Percentiles rank a stretch among this genome's conserved stretches.
Evolutionary conservation across 2,329 filamentous ascomycete genomes (phyloP).

Genomic region (Microcyclospora tardicrescens): DNA sequence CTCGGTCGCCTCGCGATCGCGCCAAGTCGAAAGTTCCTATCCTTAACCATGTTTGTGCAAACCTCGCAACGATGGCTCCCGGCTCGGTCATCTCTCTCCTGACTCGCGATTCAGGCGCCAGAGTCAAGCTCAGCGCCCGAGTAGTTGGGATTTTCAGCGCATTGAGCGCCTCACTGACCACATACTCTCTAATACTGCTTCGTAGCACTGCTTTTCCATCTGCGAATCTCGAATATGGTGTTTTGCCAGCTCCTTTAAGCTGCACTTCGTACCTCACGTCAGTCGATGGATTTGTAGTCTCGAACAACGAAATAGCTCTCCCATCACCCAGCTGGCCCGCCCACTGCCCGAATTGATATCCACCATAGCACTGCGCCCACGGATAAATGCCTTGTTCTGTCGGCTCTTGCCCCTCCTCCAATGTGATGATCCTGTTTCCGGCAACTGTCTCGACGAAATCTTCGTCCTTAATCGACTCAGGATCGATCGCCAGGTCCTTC

Average conservation of each 20-base stretch:
- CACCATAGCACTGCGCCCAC: constrained; percentile 97
- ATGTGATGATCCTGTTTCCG: constrained; percentile 72
- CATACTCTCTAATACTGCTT: constrained; percentile 85
- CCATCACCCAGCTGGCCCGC: constrained; percentile 93
- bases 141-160: constrained; percentile 78
- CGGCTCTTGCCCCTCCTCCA: constrained; percentile 45
- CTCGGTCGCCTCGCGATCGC: constrained; percentile 65
- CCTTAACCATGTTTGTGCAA: constrained; percentile 81
- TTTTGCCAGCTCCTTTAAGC: constrained; percentile 84
- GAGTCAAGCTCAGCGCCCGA: constrained; percentile 67
- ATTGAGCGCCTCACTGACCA: constrained; percentile 81
- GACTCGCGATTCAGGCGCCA: constrained; percentile 61
- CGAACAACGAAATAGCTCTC: constrained; percentile 85
- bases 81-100: constrained; percentile 71
- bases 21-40: constrained; percentile 96
- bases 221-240: constrained; percentile 90
- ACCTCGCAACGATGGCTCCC: constrained; percentile 82
- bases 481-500: constrained; percentile 62
- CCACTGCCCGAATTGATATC: constrained; percentile 62
- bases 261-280: constrained; percentile 76
- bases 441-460: constrained; percentile 67
- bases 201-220: constrained; percentile 89
- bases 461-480: constrained; percentile 53
- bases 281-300: constrained; percentile 62
- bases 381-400: constrained; percentile 67